Evolutionary conservation across 352 stramenopile genomes (phyloP), one percentile per base, ranked within the genome.

Genomic region (Thraustotheca clavata): DNA sequence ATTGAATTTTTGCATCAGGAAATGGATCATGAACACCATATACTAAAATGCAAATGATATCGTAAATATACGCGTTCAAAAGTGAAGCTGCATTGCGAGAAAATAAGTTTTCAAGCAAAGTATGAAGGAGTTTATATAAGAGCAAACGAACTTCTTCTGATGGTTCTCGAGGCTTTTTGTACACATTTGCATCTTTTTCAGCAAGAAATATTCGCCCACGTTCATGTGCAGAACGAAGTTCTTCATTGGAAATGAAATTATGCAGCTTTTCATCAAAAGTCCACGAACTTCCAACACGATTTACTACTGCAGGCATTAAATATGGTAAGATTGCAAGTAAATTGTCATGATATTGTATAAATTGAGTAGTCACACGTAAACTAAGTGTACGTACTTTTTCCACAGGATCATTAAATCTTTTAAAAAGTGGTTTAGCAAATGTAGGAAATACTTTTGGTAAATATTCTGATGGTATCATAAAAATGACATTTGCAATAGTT

Each of bases 1-100:
- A 77, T 33, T 72, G 67, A 63, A 96, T 82, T 61, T 92, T 95
- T 27, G 96, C 63, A 1, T 91, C 83, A 20, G 87, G 87, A 71
- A 84, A 98, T 11, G 88, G 76, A 73, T 98, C 94, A 46, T 81
- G 71, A 3, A 97, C 55, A n/a, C 75, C 72, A 46, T 59, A 76
- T n/a, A 89, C 71, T 18, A 94, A 67, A 0, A 91, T 16, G 7
- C 90, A 62, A 24, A 94, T 16, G 24, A 90, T 69, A 48, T 94
- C 84, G 54, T 88, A 91, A 22, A 91, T 75, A 59, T 91, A 91
- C 9, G 83, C 80, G 66, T 91, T 79, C 11, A 94, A 71, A 40
- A 92, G 81, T 16, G 84, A 91, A 7, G 80, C 79, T 9, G 83
- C 80, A 18, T 69, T 49, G 9, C 59, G 54, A 4, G 49, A 31